phyloP scores from a whole-genome alignment of 352 stramenopile species.

The Hyaloperonospora arabidopsidis region DNA sequence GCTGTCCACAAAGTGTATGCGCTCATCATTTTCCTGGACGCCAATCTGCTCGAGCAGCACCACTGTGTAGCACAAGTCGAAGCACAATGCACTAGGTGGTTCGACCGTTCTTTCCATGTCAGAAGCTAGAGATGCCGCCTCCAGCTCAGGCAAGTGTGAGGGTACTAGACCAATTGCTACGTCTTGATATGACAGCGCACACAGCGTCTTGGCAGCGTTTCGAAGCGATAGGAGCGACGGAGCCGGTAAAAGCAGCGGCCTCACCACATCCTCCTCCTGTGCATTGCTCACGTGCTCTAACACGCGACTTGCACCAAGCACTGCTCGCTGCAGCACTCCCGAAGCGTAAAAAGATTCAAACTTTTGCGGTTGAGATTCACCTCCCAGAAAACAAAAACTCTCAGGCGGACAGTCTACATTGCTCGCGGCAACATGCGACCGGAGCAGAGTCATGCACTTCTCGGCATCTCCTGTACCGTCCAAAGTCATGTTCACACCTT shows the following conservation, averaged over 20 bases:
- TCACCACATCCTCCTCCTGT: slow-evolving; percentile 6
- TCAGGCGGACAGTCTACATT: slow-evolving; percentile 47
- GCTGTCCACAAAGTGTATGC: slow-evolving; percentile 48
- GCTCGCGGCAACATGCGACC: slow-evolving; percentile 32
- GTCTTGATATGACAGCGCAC: slow-evolving; percentile 23
- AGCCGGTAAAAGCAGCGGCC: slow-evolving; percentile 36
- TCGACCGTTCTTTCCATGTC: slow-evolving; percentile 12
- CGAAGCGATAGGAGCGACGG: slow-evolving; percentile 35
- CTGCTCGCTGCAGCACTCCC: slow-evolving; percentile 26
- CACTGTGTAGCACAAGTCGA: slow-evolving; percentile 56
- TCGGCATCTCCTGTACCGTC: slow-evolving; percentile 36
- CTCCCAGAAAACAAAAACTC: slow-evolving; percentile 46
- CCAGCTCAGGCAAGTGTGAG: not conserved
- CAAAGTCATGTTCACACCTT: slow-evolving; percentile 22
- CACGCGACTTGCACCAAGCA: slow-evolving; percentile 26
- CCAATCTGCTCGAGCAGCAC: slow-evolving; percentile 55
- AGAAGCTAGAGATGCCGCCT: slow-evolving; percentile 1
- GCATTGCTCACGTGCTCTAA: slow-evolving; percentile 22
- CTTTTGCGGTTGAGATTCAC: slow-evolving; percentile 36
- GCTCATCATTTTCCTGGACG: slow-evolving; percentile 38
- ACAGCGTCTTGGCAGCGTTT: slow-evolving; percentile 33
- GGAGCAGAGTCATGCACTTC: slow-evolving; percentile 38
- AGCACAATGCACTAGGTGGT: slow-evolving; percentile 29
- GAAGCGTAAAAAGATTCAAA: slow-evolving; percentile 44
- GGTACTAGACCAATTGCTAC: slow-evolving; percentile 6